Base-by-base conservation (phyloP, 148 eudicot genomes). In the Silene latifolia region DNA sequence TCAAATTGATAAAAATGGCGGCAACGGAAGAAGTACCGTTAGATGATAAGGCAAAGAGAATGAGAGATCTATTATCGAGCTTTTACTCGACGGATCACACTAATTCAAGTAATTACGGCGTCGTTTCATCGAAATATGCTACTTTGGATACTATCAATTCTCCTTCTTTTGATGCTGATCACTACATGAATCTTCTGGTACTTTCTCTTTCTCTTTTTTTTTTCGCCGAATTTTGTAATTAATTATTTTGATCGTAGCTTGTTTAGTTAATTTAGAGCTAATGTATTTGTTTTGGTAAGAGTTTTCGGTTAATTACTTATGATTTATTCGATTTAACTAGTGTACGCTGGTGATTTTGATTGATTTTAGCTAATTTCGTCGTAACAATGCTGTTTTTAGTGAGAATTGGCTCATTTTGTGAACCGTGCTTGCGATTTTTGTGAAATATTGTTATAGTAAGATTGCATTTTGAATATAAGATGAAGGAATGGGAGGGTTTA, bases 111-210 rank as follows among this genome's bases (percentile, higher is more conserved):
- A 74, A 81, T 75, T 78, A 88, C 47, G 67, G 67, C 67, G 78
- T 87, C 44, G 65, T 89, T 71, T 81, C 93, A 17, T 87, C 90
- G 17, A 88, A 86, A 80, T 95, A 84, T 66, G 96, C 96, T 64
- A 89, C 97, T 11, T 79, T 95, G 39, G 99, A 95, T 63, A 86
- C 99, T 47, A 95, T 95, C 82, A 95, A 95, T 78, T 88, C 97
- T 51, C 76, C 97, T 70, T 76, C 91, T 4, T 95, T 95, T 80
- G 97, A 95, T 74, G 81, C 96, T 67, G 89, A 92, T 65, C 89
- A 82, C 79, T 95, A 95, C 81, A 95, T 95, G 97, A 95, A 95
- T 85, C 88, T 89, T 24, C 89, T 95, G 77, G 99, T 95, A 91
- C 67, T 72, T 27, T 68, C 59, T 59, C 46, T 10, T 54, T 0